Base-by-base conservation (phyloP, 768 basidiomycete genomes). In the Termitomyces sp. region DNA sequence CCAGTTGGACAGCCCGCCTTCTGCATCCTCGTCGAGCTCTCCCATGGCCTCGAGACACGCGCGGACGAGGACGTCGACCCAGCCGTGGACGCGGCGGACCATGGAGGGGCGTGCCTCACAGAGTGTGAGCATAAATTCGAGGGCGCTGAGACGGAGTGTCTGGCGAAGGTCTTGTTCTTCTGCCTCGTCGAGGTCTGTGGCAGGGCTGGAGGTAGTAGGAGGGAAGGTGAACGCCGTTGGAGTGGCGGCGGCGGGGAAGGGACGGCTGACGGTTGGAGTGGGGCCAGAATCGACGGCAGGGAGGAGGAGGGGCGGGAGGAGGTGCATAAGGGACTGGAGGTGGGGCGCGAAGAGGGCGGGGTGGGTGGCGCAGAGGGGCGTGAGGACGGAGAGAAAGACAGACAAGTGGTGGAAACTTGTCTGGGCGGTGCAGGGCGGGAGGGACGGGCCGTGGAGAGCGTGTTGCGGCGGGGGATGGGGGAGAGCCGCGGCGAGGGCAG, bases 91-190 rank as follows among this genome's bases (percentile, higher is more conserved):
- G 41, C 83, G 78, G 61, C 79, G 77, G 7, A 87, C 88, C 82
- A 92, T 87, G 4, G 72, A 71, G 0, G 90, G 85, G 36, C 79
- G 77, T 3, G 89, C 82, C 69, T 95, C 92, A 29, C 81, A 84
- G n/a, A 96, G 70, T 13, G 82, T 84, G 54, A 94, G 77, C 83
- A 95, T 87, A 53, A 95, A 83, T 69, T 95, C 93, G 10, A 94
- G 72, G 9, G 90, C 88, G 0, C 85, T 82, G 53, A 85, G 81
- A 10, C 91, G 76, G 31, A 91, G 77, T 20, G 86, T 85, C 41
- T 85, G 80, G 54, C 82, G 79, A 57, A 88, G 86, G 49, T 93
- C 88, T 18, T 81, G 78, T 26, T 79, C 80, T 18, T 78, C 75
- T 42, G 79, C 77, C 5, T 67, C 67, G 24, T 69, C 74, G 2